phyloP scores from a whole-genome alignment of 1,284 basidiomycete species.

The Polyporus tsugae region DNA sequence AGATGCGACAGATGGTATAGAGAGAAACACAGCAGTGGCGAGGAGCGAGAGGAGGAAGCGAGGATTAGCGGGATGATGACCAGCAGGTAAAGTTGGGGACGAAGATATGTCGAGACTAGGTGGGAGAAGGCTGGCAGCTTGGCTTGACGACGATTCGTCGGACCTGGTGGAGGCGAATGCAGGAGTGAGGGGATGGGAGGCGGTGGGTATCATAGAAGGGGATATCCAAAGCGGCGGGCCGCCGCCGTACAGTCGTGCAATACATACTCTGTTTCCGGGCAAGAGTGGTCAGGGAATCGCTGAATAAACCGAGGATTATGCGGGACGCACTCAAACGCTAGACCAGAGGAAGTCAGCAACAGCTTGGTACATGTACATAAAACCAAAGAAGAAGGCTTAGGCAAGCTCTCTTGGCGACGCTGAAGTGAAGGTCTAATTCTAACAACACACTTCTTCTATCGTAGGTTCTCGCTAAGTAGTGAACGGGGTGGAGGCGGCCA shows the following conservation, averaged over 20 bases:
- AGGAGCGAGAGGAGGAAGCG: constrained; percentile 87
- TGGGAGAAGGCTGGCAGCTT: constrained; percentile 32
- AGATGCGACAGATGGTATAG: constrained; percentile 80
- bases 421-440: background rate
- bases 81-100: constrained; percentile 49
- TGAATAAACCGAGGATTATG: background rate
- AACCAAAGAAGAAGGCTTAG: background rate
- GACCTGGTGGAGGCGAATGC: constrained; percentile 50
- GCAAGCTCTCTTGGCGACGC: background rate
- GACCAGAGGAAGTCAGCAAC: constrained; percentile 9
- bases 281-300: background rate
- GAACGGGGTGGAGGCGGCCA: background rate
- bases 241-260: constrained; percentile 87
- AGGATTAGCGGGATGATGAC: constrained; percentile 80
- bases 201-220: constrained; percentile 70
- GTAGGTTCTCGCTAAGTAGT: background rate
- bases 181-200: constrained; percentile 74
- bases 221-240: constrained; percentile 79
- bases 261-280: constrained; percentile 71
- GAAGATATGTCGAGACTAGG: constrained; percentile 36
- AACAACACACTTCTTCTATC: background rate
- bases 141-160: constrained; percentile 38
- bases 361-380: background rate
- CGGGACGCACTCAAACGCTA: constrained; percentile 12
- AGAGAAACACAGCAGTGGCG: constrained; percentile 88